Evolutionary conservation across 176 grass and related monocot species (phyloP).

Genomic region (Ampelocalamus luodianensis): DNA sequence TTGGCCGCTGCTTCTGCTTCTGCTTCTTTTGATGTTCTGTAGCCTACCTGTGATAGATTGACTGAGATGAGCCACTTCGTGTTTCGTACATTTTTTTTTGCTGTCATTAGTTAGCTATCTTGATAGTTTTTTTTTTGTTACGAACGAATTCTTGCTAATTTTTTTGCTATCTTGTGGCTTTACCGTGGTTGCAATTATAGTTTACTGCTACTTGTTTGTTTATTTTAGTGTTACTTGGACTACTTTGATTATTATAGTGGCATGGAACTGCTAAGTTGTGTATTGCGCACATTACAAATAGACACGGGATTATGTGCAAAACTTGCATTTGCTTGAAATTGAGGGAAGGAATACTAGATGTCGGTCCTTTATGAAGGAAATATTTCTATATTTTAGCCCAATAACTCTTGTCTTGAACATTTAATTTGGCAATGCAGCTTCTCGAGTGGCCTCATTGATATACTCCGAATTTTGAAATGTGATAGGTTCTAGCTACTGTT

Average conservation of each 20-base stretch:
- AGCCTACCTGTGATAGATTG: neutral
- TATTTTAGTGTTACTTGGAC: neutral
- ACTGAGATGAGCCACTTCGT: neutral
- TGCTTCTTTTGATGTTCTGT: neutral
- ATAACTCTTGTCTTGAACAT: neutral
- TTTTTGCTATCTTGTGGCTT: neutral
- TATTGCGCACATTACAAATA: neutral
- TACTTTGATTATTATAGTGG: neutral
- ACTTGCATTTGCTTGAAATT: neutral
- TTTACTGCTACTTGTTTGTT: neutral
- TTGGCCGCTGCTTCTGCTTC: neutral
- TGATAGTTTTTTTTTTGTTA: too few species aligned
- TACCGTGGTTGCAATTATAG: neutral
- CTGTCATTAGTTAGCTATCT: neutral
- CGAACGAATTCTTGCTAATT: neutral
- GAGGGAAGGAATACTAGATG: neutral
- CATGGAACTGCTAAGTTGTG: neutral
- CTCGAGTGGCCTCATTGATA: neutral
- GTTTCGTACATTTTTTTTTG: neutral
- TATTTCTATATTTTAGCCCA: neutral
- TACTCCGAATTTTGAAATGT: neutral
- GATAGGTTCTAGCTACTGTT: neutral
- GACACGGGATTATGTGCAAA: neutral
- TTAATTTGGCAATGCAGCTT: neutral
- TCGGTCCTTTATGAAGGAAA: neutral